Base-by-base conservation (phyloP, 208 protist genomes). In the Trypanosoma vivax region DNA sequence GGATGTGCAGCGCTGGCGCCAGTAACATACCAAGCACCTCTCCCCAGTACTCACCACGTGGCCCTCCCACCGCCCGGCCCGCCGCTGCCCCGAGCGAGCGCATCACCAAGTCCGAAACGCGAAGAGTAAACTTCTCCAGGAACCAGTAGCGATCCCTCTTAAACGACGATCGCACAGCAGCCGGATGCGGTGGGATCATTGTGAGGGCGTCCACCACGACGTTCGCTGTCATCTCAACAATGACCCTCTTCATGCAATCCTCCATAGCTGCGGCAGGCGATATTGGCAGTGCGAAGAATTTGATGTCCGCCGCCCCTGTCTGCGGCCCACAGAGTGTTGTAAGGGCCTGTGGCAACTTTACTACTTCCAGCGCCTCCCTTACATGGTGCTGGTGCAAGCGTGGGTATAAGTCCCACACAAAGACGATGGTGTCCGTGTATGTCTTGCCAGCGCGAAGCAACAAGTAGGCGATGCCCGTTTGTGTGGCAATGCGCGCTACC, bases 31-130 rank as follows among this genome's bases (percentile, higher is more conserved):
- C 84, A 1, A 57, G 54, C n/a, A 82, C 60, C 52, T 76, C 70
- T 14, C 84, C 84, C 73, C 77, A 92, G 61, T 88, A 92, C 70
- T 86, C 79, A 9, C 84, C 79, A 31, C 73, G 52, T 35, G 76
- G 70, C 0, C 75, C 77, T 3, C 42, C 66, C 2, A 70, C 55
- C 0, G 60, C 60, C 6, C 77, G 77, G 7, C 83, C 83, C 2
- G 67, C 47, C 21, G 64, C 79, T 3, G 84, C 67, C 4, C 84
- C 79, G 19, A 52, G 16, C 9, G 77, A 74, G 18, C 70, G 57
- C 14, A 40, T 50, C 6, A 85, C 14, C 0, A 37, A 68, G n/a
- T 70, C 51, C 9, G 70, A 74, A n/a, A 72, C 49, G 39, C 68
- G 76, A 35, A 70, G 43, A 3, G 55, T 45, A 7, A 53, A 62